Evolutionary conservation across 441 rosid species (phyloP).

Genomic region (Erysimum cheiri): DNA sequence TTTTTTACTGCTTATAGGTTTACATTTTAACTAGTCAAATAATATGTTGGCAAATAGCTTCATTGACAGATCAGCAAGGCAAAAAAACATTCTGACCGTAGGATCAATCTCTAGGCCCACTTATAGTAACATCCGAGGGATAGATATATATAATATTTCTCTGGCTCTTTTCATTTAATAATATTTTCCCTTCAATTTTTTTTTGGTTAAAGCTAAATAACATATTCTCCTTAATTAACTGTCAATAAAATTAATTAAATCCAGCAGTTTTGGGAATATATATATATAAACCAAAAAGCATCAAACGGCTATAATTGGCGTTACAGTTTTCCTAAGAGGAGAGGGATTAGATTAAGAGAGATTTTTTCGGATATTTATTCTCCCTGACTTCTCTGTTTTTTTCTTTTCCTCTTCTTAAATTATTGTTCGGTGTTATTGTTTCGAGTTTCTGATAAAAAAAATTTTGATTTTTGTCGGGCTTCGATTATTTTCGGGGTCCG

Average conservation of each 20-base stretch:
- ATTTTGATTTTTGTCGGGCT: constrained; percentile 33
- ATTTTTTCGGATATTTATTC: constrained; percentile 29
- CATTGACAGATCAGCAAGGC: constrained; percentile 3
- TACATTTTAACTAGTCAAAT: too few species aligned
- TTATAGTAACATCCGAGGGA: constrained; percentile 18
- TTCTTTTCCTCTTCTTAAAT: constrained; percentile 1
- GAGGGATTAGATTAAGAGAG: constrained; percentile 33
- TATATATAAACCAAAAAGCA: constrained; percentile 49
- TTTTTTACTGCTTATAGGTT: too few species aligned
- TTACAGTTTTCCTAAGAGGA: constrained; percentile 36
- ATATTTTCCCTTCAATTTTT: not conserved
- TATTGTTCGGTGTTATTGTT: constrained; percentile 4
- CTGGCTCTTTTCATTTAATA: not conserved
- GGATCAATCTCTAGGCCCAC: constrained; percentile 15
- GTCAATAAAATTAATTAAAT: not conserved
- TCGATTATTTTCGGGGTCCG: constrained; percentile 27
- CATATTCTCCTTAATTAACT: not conserved
- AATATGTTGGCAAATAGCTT: constrained; percentile 22
- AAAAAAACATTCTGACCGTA: constrained; percentile 27
- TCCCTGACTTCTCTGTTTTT: constrained; percentile 23
- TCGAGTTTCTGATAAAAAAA: constrained; percentile 17
- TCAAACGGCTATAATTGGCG: constrained; percentile 56
- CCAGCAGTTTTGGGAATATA: constrained; percentile 34
- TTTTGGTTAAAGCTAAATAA: not conserved
- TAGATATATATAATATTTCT: not conserved